phyloP scores from a whole-genome alignment of 2,329 filamentous ascomycete species.

The Thelonectria discophora region DNA sequence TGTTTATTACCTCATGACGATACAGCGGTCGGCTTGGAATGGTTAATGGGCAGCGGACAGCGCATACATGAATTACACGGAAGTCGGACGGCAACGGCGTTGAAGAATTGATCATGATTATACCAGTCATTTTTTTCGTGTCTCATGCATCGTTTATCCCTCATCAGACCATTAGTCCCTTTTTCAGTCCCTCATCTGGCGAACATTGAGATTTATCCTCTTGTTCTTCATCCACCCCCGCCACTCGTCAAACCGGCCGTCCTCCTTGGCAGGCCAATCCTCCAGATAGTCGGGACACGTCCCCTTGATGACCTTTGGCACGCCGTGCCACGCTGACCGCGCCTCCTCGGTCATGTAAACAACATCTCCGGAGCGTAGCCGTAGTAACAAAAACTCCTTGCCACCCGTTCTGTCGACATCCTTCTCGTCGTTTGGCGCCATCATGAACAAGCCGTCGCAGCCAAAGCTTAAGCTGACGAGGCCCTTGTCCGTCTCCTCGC shows the following conservation, averaged over 20 bases:
- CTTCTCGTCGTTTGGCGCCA: conserved; percentile 65
- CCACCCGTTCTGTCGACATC: conserved; percentile 41
- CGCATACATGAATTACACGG: neutral
- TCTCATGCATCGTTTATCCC: too few species aligned
- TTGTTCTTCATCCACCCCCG: conserved; percentile 88
- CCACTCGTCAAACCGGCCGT: conserved; percentile 72
- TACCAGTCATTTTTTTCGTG: neutral
- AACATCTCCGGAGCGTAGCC: conserved; percentile 84
- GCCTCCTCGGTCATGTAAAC: conserved; percentile 87
- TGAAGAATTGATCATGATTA: neutral
- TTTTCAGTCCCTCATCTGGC: conserved; percentile 77
- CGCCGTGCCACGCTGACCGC: conserved; percentile 93
- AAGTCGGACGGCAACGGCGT: neutral
- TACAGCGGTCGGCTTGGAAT: neutral
- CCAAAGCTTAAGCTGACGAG: conserved; percentile 89
- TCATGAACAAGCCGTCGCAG: conserved; percentile 89
- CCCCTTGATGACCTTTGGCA: conserved; percentile 82
- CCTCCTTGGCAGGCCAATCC: conserved; percentile 72
- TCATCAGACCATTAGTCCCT: conserved; percentile 50
- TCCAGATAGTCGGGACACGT: conserved; percentile 81
- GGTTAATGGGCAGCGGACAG: conserved; percentile 2
- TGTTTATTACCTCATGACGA: conserved; percentile 10
- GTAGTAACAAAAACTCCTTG: conserved; percentile 66
- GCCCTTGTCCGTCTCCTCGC: conserved; percentile 80
- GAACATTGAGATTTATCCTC: conserved; percentile 89